A percentile compares a stretch with the other conserved stretches of the same genome.
Evolutionary conservation across 2,329 filamentous ascomycete genomes (phyloP).

Genomic region (Epicoccum nigrum): DNA sequence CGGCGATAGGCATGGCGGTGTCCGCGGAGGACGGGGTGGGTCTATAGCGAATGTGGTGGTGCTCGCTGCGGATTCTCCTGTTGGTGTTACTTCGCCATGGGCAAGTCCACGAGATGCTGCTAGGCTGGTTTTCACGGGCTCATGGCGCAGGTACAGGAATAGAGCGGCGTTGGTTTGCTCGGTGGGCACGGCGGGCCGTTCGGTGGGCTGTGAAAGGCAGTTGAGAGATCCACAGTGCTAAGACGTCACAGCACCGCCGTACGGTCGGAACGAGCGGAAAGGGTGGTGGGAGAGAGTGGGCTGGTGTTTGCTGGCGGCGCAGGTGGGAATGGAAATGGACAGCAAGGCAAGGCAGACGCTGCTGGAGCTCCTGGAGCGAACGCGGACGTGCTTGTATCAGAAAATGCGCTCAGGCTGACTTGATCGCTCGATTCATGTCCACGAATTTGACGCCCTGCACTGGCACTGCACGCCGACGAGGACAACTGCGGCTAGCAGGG

Average conservation of each 20-base stretch:
- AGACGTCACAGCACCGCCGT: slow-evolving; percentile 32
- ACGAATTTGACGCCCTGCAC: slow-evolving; percentile 12
- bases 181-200: slow-evolving; percentile 24
- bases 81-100: slow-evolving; percentile 10
- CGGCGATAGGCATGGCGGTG: slow-evolving; percentile 41
- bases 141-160: slow-evolving; percentile 27
- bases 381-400: slow-evolving; percentile 23
- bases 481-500: slow-evolving; percentile 34
- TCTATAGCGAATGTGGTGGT: slow-evolving; percentile 10
- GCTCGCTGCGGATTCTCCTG: slow-evolving; percentile 7
- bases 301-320: slow-evolving; percentile 11
- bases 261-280: slow-evolving; percentile 22
- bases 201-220: slow-evolving; percentile 21
- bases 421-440: slow-evolving; percentile 17
- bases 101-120: slow-evolving; percentile 10
- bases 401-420: slow-evolving; percentile 19
- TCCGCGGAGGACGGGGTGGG: neutral
- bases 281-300: slow-evolving; percentile 12
- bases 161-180: slow-evolving; percentile 20
- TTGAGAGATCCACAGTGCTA: slow-evolving; percentile 20
- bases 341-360: slow-evolving; percentile 8
- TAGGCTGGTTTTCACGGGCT: slow-evolving; percentile 20
- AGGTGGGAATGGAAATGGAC: too few relatives aligned
- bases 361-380: slow-evolving; percentile 22
- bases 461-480: slow-evolving; percentile 24